These are phyloP conservation scores for Diplodia seriata DNA, from an alignment of 2,329 filamentous ascomycete species.

Conservation along the genomic window DNA sequence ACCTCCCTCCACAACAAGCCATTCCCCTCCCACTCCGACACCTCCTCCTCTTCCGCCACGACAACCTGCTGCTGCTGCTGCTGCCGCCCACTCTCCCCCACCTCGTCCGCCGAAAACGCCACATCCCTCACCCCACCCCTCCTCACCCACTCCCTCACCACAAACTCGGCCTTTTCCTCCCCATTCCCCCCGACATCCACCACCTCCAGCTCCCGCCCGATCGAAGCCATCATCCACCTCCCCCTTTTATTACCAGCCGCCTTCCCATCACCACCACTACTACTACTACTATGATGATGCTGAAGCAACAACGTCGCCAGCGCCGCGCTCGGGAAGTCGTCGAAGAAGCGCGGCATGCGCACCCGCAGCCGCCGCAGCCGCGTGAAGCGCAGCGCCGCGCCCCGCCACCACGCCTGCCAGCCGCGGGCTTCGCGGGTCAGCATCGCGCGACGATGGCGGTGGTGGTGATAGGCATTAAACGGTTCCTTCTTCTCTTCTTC, in stretches of 20 bases:
- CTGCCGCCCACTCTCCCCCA: not conserved
- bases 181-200: not conserved
- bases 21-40: not conserved
- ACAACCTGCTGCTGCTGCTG: not conserved
- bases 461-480: too few species aligned
- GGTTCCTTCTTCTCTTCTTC: not conserved
- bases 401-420: slow-evolving; percentile 30
- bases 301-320: slow-evolving; percentile 17
- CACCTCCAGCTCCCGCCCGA: not conserved
- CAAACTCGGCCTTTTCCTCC: slow-evolving; percentile 6
- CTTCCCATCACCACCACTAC: too few species aligned
- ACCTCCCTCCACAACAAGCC: not conserved
- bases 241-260: not conserved
- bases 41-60: not conserved
- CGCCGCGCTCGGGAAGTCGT: slow-evolving; percentile 5
- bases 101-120: not conserved
- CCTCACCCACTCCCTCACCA: slow-evolving; percentile 13
- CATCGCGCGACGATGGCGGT: not conserved
- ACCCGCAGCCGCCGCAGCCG: slow-evolving; percentile 18
- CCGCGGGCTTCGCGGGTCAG: slow-evolving; percentile 19
- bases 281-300: too few species aligned
- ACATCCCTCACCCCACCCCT: not conserved
- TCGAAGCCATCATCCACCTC: not conserved
- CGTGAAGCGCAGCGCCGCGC: slow-evolving; percentile 9
- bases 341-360: slow-evolving; percentile 19